phyloP scores from a whole-genome alignment of 495 filamentous ascomycete species.

The Aspergillus funiculosus region DNA sequence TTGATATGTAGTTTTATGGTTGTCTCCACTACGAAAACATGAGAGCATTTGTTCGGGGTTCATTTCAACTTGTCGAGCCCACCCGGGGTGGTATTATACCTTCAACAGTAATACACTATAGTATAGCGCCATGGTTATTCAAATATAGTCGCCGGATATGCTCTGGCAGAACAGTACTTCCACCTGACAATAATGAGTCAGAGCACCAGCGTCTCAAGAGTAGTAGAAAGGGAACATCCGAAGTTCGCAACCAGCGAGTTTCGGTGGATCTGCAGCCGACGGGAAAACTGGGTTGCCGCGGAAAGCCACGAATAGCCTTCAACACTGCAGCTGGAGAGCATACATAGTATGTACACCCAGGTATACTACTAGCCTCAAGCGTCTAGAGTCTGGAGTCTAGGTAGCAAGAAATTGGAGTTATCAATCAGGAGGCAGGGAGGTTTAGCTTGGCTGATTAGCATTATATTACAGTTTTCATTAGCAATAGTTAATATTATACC shows the following conservation, averaged over 20 bases:
- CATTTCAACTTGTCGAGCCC: constrained; percentile 19
- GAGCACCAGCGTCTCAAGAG: no score
- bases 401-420: no score
- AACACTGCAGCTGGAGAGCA: not conserved
- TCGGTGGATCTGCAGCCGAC: constrained; percentile 13
- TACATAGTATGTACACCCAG: no score
- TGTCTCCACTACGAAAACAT: not conserved
- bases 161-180: not conserved
- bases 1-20: not conserved
- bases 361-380: no score
- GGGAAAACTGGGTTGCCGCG: constrained; percentile 14
- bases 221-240: constrained; percentile 10
- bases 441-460: no score
- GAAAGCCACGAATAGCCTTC: constrained; percentile 2
- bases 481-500: no score
- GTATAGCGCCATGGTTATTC: no score
- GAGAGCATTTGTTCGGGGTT: constrained; percentile 12
- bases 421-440: no score
- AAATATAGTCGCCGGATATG: not conserved
- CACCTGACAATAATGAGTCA: not conserved
- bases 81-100: not conserved
- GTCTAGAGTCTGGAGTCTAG: no score
- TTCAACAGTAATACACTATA: no score
- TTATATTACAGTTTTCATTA: no score
- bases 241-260: constrained; percentile 11